Base-by-base conservation (phyloP, 1,284 basidiomycete species). In the Agroathelia rolfsii region DNA sequence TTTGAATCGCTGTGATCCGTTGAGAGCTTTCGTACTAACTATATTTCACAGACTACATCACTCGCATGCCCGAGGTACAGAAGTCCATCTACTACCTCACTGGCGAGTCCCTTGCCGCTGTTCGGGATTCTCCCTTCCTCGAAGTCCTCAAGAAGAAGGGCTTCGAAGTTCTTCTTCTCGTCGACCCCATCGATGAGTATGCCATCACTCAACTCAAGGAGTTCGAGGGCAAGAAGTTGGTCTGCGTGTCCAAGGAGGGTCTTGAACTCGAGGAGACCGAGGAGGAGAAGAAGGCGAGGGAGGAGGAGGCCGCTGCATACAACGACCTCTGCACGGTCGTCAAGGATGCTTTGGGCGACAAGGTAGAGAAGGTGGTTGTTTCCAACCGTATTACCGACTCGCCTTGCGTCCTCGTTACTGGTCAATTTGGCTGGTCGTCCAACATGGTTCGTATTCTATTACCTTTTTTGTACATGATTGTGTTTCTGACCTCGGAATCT, bases 81-180 rank as follows among this genome's bases (percentile, higher is more conserved):
- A 97, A 97, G 69, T 90, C 92, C 53, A 92, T 96, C 62, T 97
- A 97, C 77, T 97, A 94, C 75, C 83, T 98, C 50, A 98, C 94
- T 40, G 94, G 95, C 61, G 95, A 98, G 71, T 94, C 90, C 8
- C 84, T 98, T 38, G 80, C 78, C 41, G 76, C 90, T 38, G 80
- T 87, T 52, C 78, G 75, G 53, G 90, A 97, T 64, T 97, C 94
- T 38, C 94, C 94, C 23, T 98, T 98, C 93, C 79, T 98, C 41
- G 94, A 98, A 69, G 85, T 93, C 35, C 83, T 98, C 61, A 97
- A 96, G 84, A 94, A 93, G 86, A 98, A 93, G 78, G 88, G 88
- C 69, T 97, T 97, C 61, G 94, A 98, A 66, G 92, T 97, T 39
- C 74, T 98, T 31, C 81, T 98, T 50, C 84, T 98, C 49, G 88